phyloP scores from a whole-genome alignment of 1,284 basidiomycete species.

The Mycosarcoma maydis region DNA sequence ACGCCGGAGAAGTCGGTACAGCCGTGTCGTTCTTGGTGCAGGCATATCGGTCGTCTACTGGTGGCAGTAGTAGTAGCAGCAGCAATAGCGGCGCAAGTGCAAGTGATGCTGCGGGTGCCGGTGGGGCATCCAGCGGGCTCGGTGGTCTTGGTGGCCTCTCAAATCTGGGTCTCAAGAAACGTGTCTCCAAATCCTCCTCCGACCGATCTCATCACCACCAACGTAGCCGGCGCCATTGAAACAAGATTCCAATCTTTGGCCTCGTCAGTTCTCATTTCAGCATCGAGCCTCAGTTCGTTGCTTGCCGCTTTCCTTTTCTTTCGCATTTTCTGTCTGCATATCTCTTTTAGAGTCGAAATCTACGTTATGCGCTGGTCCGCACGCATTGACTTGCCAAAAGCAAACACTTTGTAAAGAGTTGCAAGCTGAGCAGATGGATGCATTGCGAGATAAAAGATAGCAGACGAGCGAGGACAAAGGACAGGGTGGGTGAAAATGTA shows the following conservation, averaged over 20 bases:
- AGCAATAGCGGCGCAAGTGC: constrained; percentile 3
- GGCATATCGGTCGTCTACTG: constrained; percentile 15
- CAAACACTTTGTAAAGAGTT: too few species aligned
- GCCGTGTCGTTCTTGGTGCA: constrained; percentile 25
- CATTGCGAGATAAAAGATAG: constrained; percentile 23
- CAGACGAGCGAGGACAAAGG: constrained; percentile 5
- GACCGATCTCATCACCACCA: not conserved
- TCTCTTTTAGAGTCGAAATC: not conserved
- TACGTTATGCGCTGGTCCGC: constrained; percentile 4
- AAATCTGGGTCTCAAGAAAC: constrained; percentile 4
- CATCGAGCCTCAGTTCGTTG: too few species aligned
- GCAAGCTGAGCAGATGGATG: constrained; percentile 1
- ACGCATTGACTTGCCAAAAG: not conserved
- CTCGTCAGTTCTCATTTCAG: not conserved
- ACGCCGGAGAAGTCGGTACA: not conserved
- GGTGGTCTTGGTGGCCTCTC: constrained; percentile 1
- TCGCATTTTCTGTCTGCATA: too few species aligned
- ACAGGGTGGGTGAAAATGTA: constrained; percentile 7
- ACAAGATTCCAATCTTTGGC: not conserved
- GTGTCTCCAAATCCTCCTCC: not conserved
- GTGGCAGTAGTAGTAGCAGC: too few species aligned
- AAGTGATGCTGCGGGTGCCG: not conserved
- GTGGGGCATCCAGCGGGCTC: constrained; percentile 1
- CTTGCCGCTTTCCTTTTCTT: not conserved
- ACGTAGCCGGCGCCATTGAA: not conserved